Evolutionary conservation across 441 rosid species (phyloP), one percentile per base, ranked within the genome.

Genomic region (Bruguiera hainesii): DNA sequence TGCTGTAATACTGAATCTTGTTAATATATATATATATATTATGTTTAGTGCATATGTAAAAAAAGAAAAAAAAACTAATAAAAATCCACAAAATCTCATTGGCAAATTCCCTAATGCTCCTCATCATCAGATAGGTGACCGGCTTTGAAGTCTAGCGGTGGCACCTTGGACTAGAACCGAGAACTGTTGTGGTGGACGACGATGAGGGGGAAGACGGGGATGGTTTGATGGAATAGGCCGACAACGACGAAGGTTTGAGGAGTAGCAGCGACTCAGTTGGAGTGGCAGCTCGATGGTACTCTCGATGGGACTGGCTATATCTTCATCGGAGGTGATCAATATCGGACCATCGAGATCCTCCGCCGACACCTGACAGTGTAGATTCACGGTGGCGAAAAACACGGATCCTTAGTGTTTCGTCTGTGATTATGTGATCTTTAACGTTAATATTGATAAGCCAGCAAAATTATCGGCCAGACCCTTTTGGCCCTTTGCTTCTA

Each of bases 261-360:
- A 67, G 1, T 72, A 83, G 50, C 49, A 83, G 50, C 49, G 78
- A 75, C 56, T 81, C 49, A 3, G 76, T 61, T 18, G 82, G 73
- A 4, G 71, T 60, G 0, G 85, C 73, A 23, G 73, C 80, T 2
- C 87, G 80, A 75, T 88, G 93, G 69, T 90, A 93, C 75, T 89
- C 98, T 73, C 98, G 73, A 93, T 80, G 74, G 90, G 84, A 81
- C 89, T 90, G 20, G 75, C 81, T 13, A 90, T 80, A 75, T 90
- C 98, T 75, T 90, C 96, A 79, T 87, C 94, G 59, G 87, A 86
- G 66, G 89, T 81, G 66, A 93, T 74, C 46, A 91, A 84, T 25
- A 90, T 84, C 69, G 90, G 83, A n/a, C 96, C 92, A 69, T 93
- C 98, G 2, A 90, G 83, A 77, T 93, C 98, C 58, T 89, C 97